Evolutionary conservation across 139 green algal genomes (phyloP).

Genomic region (Chlamydomonas eustigma): DNA sequence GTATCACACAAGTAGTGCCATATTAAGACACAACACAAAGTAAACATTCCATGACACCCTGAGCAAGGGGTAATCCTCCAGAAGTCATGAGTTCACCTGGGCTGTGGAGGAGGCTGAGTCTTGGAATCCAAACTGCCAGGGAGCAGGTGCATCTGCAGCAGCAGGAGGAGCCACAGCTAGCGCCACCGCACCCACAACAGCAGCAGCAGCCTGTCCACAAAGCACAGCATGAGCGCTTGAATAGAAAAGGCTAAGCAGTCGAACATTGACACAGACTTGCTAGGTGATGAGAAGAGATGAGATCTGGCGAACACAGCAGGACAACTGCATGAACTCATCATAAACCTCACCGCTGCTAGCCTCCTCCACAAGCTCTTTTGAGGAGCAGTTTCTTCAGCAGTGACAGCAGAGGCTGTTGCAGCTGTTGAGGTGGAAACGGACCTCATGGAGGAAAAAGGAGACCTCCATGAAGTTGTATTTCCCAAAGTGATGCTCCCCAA

Average conservation of each 20-base stretch:
- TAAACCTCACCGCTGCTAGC: slow-evolving; percentile 20
- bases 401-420: slow-evolving; percentile 1
- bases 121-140: slow-evolving; percentile 34
- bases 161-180: slow-evolving; percentile 21
- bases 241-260: no score
- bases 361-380: slow-evolving; percentile 19
- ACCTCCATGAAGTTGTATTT: slow-evolving; percentile 10
- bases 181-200: slow-evolving; percentile 20
- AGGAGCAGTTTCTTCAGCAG: slow-evolving; percentile 1
- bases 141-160: slow-evolving; percentile 24
- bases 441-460: slow-evolving; percentile 15
- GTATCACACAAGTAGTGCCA: no score
- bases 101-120: slow-evolving; percentile 32
- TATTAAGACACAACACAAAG: no score
- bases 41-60: no score
- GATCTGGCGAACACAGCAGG: no score
- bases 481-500: slow-evolving; percentile 7
- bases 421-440: background rate
- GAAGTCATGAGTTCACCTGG: no score
- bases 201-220: slow-evolving; percentile 34
- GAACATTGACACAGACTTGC: no score
- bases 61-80: no score
- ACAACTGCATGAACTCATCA: no score
- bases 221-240: no score
- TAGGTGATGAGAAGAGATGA: no score